These are phyloP conservation scores for Trifolium pratense DNA, from an alignment of 306 rosid species.

Conservation along the genomic window DNA sequence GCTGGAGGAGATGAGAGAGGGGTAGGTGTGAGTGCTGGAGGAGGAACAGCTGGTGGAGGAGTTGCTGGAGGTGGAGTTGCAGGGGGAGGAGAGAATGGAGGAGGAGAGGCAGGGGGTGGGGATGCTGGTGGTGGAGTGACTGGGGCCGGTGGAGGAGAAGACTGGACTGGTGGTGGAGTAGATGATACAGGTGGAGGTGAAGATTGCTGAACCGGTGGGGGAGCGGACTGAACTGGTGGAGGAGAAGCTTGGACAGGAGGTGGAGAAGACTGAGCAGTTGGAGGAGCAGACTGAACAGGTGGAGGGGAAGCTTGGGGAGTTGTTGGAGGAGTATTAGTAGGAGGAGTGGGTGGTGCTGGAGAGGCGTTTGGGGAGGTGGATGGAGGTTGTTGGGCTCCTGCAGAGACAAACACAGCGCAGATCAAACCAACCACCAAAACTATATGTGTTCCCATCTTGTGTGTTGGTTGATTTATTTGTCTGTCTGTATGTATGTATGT, in stretches of 20 bases:
- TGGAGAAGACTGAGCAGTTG: constrained; percentile 41
- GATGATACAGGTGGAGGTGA: constrained; percentile 41
- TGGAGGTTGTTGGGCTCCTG: constrained; percentile 75
- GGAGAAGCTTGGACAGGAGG: constrained; percentile 40
- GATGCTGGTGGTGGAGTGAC: constrained; percentile 43
- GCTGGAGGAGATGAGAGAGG: constrained; percentile 56
- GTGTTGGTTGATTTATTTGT: not conserved
- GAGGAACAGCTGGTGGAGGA: constrained; percentile 58
- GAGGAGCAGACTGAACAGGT: constrained; percentile 40
- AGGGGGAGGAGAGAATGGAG: constrained; percentile 45
- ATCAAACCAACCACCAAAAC: constrained; percentile 48
- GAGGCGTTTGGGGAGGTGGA: constrained; percentile 60
- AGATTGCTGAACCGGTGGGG: constrained; percentile 44
- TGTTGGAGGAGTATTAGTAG: constrained; percentile 40
- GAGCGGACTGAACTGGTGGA: constrained; percentile 41
- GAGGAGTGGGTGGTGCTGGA: constrained; percentile 50
- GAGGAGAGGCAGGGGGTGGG: constrained; percentile 54
- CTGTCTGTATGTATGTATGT: not conserved
- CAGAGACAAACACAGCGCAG: constrained; percentile 57
- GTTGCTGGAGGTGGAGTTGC: constrained; percentile 46
- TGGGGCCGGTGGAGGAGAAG: constrained; percentile 40
- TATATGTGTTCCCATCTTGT: not conserved
- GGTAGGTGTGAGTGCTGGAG: constrained; percentile 59
- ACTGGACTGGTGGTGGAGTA: constrained; percentile 40
- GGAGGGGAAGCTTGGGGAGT: constrained; percentile 47